Conservation (phyloP, 2,329 filamentous ascomycete genomes). For the Thielaviopsis euricoi region DNA sequence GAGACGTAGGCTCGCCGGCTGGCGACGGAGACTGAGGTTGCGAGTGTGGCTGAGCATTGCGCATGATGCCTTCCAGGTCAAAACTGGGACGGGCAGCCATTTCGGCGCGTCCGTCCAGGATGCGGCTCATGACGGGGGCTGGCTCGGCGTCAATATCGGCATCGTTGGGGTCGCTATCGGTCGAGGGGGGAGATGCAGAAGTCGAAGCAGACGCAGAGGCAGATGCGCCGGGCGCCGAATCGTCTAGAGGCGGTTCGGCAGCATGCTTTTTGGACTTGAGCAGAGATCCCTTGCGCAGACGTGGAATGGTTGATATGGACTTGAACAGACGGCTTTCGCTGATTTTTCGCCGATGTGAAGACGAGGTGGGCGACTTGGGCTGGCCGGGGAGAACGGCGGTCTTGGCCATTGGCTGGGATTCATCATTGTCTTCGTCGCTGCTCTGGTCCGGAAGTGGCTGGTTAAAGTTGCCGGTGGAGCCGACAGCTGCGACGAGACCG, state of each 20-base stretch:
- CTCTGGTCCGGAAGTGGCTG: constrained; percentile 63
- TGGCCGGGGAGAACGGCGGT: constrained; percentile 22
- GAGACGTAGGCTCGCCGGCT: too few species aligned
- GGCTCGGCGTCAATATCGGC: constrained; percentile 18
- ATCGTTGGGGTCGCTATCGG: constrained; percentile 13
- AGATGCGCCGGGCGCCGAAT: constrained; percentile 1
- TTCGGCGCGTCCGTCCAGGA: constrained; percentile 54
- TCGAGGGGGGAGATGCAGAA: constrained; percentile 6
- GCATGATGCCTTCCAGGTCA: constrained; percentile 31
- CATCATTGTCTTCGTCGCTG: constrained; percentile 65
- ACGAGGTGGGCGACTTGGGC: background rate
- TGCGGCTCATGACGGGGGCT: constrained; percentile 60
- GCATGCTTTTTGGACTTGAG: background rate
- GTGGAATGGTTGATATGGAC: constrained; percentile 45
- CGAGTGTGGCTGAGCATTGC: too few species aligned
- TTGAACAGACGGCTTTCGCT: constrained; percentile 50
- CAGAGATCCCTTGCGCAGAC: constrained; percentile 25
- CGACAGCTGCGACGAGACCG: constrained; percentile 77
- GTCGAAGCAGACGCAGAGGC: too few species aligned
- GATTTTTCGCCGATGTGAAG: constrained; percentile 37
- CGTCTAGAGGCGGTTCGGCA: constrained; percentile 14
- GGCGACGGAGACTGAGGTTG: background rate
- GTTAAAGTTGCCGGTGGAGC: constrained; percentile 68
- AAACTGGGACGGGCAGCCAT: constrained; percentile 42
- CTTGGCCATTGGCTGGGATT: constrained; percentile 21